Percentiles rank a stretch among this genome's conserved stretches.
Conservation (phyloP, 2,329 filamentous ascomycete species). For the Bipolaris sorokiniana region DNA sequence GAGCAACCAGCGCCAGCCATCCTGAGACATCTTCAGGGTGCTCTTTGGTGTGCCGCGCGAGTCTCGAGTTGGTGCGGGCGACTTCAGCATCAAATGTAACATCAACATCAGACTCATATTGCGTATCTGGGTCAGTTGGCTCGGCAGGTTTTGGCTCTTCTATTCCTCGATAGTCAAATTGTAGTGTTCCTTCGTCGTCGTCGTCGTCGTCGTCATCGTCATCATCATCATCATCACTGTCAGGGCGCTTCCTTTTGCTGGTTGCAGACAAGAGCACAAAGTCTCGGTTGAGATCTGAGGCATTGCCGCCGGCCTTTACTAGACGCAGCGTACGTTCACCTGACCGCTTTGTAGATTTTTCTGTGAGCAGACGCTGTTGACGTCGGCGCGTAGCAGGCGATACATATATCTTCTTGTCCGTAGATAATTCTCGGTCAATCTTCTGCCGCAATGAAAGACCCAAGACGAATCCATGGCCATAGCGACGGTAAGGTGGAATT, state of each 20-base stretch:
- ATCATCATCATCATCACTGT: slow-evolving; percentile 25
- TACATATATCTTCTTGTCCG: slow-evolving; percentile 54
- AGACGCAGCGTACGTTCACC: slow-evolving; percentile 37
- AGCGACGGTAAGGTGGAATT: slow-evolving; percentile 73
- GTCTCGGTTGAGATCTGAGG: slow-evolving; percentile 25
- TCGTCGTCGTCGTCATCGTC: slow-evolving; percentile 29
- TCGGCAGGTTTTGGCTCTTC: slow-evolving; percentile 26
- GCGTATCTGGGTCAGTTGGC: slow-evolving; percentile 47
- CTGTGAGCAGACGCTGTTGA: slow-evolving; percentile 56
- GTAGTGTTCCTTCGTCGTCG: slow-evolving; percentile 9
- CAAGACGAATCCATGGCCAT: slow-evolving; percentile 72
- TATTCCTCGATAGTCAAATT: slow-evolving; percentile 49
- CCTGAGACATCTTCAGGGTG: slow-evolving; percentile 69
- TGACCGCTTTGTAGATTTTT: slow-evolving; percentile 28
- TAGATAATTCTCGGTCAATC: slow-evolving; percentile 70
- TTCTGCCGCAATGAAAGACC: slow-evolving; percentile 66
- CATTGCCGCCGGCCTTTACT: slow-evolving; percentile 19
- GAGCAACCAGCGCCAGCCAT: slow-evolving; percentile 79
- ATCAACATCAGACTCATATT: slow-evolving; percentile 38
- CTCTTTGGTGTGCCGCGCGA: slow-evolving; percentile 69
- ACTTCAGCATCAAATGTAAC: slow-evolving; percentile 31
- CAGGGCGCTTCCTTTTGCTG: slow-evolving; percentile 30
- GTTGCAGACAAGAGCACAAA: slow-evolving; percentile 38
- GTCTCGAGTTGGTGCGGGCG: slow-evolving; percentile 63
- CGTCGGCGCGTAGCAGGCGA: slow-evolving; percentile 47